Percentiles rank a stretch among this genome's conserved stretches.
phyloP scores from a whole-genome alignment of 139 green algal species.

The Chlorella vulgaris region DNA sequence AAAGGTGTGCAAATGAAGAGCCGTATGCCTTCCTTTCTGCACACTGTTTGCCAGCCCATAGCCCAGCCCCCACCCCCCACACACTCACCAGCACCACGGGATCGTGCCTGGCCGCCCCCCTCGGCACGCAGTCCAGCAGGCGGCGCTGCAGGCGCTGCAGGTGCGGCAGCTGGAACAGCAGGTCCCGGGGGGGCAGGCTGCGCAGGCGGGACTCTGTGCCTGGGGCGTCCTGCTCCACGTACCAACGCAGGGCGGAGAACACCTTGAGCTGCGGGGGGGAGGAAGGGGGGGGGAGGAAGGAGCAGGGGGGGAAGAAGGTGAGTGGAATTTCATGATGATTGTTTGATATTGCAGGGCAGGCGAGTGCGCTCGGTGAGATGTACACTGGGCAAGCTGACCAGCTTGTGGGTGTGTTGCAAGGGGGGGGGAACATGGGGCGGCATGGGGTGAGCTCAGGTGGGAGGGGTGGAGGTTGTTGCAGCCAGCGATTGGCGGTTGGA shows the following conservation, averaged over 20 bases:
- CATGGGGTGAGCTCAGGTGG: too few relatives aligned
- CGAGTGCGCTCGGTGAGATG: not conserved
- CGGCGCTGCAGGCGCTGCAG: constrained; percentile 81
- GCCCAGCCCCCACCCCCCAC: too few relatives aligned
- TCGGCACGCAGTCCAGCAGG: constrained; percentile 85
- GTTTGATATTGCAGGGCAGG: not conserved
- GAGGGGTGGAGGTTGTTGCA: too few relatives aligned
- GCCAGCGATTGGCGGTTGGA: too few relatives aligned
- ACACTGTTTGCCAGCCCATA: too few relatives aligned
- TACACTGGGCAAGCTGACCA: too few relatives aligned
- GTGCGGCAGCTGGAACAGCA: constrained; percentile 83
- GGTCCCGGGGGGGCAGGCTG: constrained; percentile 3
- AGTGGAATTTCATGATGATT: too few relatives aligned
- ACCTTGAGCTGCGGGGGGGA: constrained; percentile 50
- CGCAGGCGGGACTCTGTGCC: constrained; percentile 36
- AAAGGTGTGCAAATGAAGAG: too few relatives aligned
- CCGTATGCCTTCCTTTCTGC: too few relatives aligned
- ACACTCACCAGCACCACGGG: constrained; percentile 60
- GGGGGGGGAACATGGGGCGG: too few relatives aligned
- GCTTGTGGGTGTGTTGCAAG: too few relatives aligned
- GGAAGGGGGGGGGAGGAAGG: not conserved
- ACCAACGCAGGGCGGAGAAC: constrained; percentile 58
- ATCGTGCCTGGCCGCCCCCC: constrained; percentile 69
- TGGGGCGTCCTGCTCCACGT: constrained; percentile 48
- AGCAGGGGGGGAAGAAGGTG: not conserved